Percentiles rank a stretch among this genome's conserved stretches.
Conservation (phyloP, 1,139 yeast species). For the Yamadazyma mexicana region DNA sequence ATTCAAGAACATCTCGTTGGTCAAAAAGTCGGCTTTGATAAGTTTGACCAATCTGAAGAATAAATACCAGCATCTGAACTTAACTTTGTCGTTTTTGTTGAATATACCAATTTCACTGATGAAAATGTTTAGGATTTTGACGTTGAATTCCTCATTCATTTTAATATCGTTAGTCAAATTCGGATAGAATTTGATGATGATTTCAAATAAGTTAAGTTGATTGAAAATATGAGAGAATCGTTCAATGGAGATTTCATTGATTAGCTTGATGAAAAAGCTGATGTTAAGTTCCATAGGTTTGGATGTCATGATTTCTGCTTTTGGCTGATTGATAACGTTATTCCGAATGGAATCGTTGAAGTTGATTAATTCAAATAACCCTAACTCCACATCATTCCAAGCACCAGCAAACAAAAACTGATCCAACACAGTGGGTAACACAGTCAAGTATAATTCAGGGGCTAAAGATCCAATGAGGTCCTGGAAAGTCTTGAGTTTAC, state of each 20-base stretch:
- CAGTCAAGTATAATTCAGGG: conserved; percentile 71
- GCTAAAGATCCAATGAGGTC: conserved; percentile 79
- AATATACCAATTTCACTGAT: conserved; percentile 81
- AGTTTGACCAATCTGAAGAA: conserved; percentile 80
- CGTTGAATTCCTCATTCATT: conserved; percentile 50
- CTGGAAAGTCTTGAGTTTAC: conserved; percentile 73
- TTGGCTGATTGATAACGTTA: conserved; percentile 68
- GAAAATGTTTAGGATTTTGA: conserved; percentile 72
- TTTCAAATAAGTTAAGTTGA: conserved; percentile 79
- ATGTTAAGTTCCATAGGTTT: conserved; percentile 62
- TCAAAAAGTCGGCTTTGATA: conserved; percentile 57
- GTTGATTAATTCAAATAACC: conserved; percentile 75
- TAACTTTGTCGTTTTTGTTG: conserved; percentile 68
- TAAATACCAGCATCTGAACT: conserved; percentile 86
- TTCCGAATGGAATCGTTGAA: conserved; percentile 80
- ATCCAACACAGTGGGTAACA: conserved; percentile 65
- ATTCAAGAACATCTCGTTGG: conserved; percentile 28
- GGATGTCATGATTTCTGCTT: conserved; percentile 58
- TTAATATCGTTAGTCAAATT: conserved; percentile 51
- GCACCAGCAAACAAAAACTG: conserved; percentile 52
- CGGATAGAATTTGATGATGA: conserved; percentile 75
- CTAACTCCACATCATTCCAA: conserved; percentile 87
- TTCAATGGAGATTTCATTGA: conserved; percentile 50
- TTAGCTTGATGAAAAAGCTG: conserved; percentile 63
- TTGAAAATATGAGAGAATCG: conserved; percentile 71